A percentile compares a stretch with the other conserved stretches of the same genome.
Conservation (phyloP, 176 grass and related monocot genomes). For the Aechmea fasciata region DNA sequence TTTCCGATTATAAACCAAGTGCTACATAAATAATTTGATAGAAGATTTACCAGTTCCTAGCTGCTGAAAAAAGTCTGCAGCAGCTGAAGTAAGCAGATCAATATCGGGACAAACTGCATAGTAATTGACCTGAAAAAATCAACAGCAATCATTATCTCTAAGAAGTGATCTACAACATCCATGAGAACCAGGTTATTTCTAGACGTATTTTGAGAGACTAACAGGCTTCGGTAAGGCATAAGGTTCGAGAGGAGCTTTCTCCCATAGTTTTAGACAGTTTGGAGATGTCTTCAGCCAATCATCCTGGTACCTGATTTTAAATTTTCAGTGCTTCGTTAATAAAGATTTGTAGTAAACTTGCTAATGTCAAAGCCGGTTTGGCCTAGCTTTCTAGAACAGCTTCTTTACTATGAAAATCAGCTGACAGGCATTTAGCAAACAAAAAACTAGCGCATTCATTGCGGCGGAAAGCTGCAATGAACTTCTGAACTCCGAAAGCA, state of each 20-base stretch:
- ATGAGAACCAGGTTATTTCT: neutral
- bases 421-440: too few species aligned
- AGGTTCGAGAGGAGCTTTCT: conserved; percentile 95
- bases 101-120: conserved; percentile 87
- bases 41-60: conserved; percentile 64
- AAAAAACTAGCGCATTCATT: too few species aligned
- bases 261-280: conserved; percentile 74
- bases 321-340: conserved; percentile 23
- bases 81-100: conserved; percentile 75
- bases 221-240: conserved; percentile 89
- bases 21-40: conserved; percentile 7
- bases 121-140: conserved; percentile 62
- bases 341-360: conserved; percentile 12
- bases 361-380: neutral
- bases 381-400: too few species aligned
- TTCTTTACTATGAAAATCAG: too few species aligned
- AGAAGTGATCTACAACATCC: conserved; percentile 1
- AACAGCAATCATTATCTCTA: conserved; percentile 10
- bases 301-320: conserved; percentile 82
- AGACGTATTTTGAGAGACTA: conserved; percentile 24
- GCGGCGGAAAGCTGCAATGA: too few species aligned
- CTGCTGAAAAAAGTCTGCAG: conserved; percentile 75
- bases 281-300: conserved; percentile 87
- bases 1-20: neutral
- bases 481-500: too few species aligned